A percentile compares a stretch with the other conserved stretches of the same genome.
Conservation (phyloP, 2,329 filamentous ascomycete genomes). For the Aspergillus fumigatiaffinis region DNA sequence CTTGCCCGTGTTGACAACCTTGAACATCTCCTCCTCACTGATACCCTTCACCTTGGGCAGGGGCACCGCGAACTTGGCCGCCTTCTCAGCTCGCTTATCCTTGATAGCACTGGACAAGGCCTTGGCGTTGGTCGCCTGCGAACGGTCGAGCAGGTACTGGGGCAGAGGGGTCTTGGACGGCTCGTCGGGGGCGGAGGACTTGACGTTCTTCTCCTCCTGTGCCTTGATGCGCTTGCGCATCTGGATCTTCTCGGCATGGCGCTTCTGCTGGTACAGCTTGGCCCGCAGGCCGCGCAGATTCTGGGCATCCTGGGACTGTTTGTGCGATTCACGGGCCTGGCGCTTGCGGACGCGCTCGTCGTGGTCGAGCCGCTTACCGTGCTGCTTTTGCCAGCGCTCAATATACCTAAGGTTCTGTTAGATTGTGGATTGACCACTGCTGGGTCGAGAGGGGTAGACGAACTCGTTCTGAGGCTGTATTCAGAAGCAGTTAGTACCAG, state of each 20-base stretch:
- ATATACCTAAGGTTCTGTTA: constrained; percentile 49
- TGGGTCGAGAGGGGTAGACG: constrained; percentile 22
- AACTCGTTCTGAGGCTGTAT: constrained; percentile 43
- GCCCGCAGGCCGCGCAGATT: constrained; percentile 87
- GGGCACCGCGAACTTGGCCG: constrained; percentile 86
- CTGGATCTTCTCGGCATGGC: constrained; percentile 96
- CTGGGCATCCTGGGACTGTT: constrained; percentile 84
- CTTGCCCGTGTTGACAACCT: constrained; percentile 92
- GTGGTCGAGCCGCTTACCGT: constrained; percentile 65
- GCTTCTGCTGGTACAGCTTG: constrained; percentile 89
- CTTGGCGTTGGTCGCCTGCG: constrained; percentile 64
- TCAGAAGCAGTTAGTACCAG: neutral
- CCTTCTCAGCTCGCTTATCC: constrained; percentile 91
- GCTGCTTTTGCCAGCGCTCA: constrained; percentile 70
- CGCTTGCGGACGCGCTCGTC: constrained; percentile 88
- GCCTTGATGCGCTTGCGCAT: constrained; percentile 93
- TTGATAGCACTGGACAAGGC: constrained; percentile 83
- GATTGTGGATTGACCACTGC: constrained; percentile 10
- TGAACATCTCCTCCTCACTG: constrained; percentile 96
- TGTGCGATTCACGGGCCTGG: constrained; percentile 81
- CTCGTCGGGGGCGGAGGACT: constrained; percentile 73
- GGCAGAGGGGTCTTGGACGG: constrained; percentile 75
- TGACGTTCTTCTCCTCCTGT: constrained; percentile 94
- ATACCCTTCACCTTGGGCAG: constrained; percentile 93
- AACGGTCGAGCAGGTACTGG: constrained; percentile 89